Percentiles rank a stretch among this genome's conserved stretches.
phyloP scores from a whole-genome alignment of 129 eudicot species.

The Dittrichia graveolens region DNA sequence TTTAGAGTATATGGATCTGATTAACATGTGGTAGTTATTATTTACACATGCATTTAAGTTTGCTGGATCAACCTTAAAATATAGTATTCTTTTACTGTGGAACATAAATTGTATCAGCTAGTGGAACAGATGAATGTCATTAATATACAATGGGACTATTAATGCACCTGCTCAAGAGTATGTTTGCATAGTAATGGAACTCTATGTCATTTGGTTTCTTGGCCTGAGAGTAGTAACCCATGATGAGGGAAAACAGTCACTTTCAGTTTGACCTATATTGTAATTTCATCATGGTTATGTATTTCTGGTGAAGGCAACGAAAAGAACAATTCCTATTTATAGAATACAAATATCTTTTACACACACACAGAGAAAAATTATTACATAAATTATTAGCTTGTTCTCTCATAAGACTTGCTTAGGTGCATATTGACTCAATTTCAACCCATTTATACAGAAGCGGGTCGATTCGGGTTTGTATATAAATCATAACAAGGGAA shows the following conservation, averaged over 20 bases:
- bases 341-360: neutral
- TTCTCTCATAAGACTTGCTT: neutral
- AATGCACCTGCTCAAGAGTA: neutral
- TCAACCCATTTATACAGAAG: neutral
- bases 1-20: neutral
- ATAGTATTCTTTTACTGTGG: neutral
- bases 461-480: too few relatives aligned
- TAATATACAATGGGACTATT: too few relatives aligned
- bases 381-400: neutral
- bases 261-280: neutral
- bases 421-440: neutral
- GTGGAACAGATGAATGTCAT: too few relatives aligned
- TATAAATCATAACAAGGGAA: neutral
- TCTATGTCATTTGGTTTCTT: neutral
- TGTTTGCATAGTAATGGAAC: too few relatives aligned
- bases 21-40: too few relatives aligned
- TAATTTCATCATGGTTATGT: neutral
- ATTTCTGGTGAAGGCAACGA: neutral
- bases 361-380: neutral
- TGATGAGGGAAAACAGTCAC: neutral
- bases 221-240: neutral
- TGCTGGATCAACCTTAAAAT: neutral
- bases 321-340: neutral
- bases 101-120: too few relatives aligned
- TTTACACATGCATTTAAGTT: neutral